Percentiles rank a stretch among this genome's conserved stretches.
These are phyloP conservation scores for Colletotrichum sublineola DNA, from an alignment of 2,329 filamentous ascomycete genomes.

Conservation along the genomic window DNA sequence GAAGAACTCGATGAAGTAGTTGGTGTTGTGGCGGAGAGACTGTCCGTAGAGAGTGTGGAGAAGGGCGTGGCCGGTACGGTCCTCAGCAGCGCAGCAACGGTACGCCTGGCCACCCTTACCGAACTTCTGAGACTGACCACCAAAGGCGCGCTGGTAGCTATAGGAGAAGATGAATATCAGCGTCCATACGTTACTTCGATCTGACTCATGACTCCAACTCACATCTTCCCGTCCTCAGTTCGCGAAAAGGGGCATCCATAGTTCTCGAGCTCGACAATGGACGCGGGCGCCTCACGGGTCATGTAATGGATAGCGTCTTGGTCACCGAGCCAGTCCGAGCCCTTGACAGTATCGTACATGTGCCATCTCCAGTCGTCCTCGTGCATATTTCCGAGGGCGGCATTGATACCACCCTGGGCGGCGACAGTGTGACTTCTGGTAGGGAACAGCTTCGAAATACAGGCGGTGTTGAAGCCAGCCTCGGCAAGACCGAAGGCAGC, in stretches of 20 bases:
- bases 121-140: constrained; percentile 94
- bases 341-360: constrained; percentile 99
- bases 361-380: constrained; percentile 99
- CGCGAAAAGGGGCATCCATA: constrained; percentile 97
- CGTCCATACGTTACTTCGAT: background rate
- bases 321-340: constrained; percentile 96
- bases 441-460: constrained; percentile 89
- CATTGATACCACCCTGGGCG: constrained; percentile 87
- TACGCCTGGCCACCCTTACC: constrained; percentile 99
- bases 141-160: constrained; percentile 97
- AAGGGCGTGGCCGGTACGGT: constrained; percentile 96
- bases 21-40: constrained; percentile 96
- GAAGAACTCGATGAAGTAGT: constrained; percentile 99
- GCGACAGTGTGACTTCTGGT: constrained; percentile 89
- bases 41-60: constrained; percentile 99
- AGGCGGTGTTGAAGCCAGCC: constrained; percentile 90
- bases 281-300: constrained; percentile 92
- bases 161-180: constrained; percentile 44
- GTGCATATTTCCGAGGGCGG: constrained; percentile 94
- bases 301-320: constrained; percentile 99
- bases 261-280: constrained; percentile 95
- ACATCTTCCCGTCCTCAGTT: constrained; percentile 97
- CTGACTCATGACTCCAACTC: constrained; percentile 51
- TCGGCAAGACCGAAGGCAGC: constrained; percentile 89
- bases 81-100: constrained; percentile 94